Evolutionary conservation across 495 filamentous ascomycete species (phyloP), one percentile per base, ranked within the genome.

Genomic region (Hyaloscypha finlandica): DNA sequence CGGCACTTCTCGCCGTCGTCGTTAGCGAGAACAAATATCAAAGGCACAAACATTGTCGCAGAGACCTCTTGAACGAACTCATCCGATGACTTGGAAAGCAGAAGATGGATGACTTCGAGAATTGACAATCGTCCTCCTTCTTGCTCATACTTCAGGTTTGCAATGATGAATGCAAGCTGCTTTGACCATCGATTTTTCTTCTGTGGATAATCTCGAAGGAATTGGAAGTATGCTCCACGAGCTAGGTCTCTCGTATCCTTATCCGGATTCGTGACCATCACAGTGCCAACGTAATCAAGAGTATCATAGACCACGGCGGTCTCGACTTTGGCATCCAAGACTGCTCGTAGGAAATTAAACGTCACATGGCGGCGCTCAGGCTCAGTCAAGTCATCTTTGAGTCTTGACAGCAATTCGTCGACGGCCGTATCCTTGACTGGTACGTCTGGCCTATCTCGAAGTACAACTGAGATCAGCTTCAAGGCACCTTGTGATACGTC

Each of bases 181-280:
- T 97, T 97, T 14, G 85, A 84, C 84, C 93, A 92, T 4, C 96
- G 83, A 68, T 87, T 89, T 74, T 91, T 92, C 70, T 89, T 92
- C 74, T 98, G 95, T 0, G 95, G 95, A 74, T 97, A 99, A 54
- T 97, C 91, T 68, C 93, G 88, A 42, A 99, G 77, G 81, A 98
- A 99, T 71, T 97, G 92, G 75, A 97, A 88, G 77, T 96, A 99
- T 30, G 88, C 90, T 25, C 92, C 92, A 33, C 96, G 86, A 20
- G 94, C 94, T 39, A 94, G 78, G 71, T 97, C 93, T 52, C 94
- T 85, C 3, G 94, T 90, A 68, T 88, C 86, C 70, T 89, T 88
- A 69, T 93, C 93, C 64, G 96, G 90, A 76, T 97, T 97, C 30
- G 91, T 97, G 65, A 99, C 91, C 94, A 98, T 97, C 77, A 98